phyloP scores from a whole-genome alignment of 2,329 filamentous ascomycete genomes.

The Aspergillus sp. region DNA sequence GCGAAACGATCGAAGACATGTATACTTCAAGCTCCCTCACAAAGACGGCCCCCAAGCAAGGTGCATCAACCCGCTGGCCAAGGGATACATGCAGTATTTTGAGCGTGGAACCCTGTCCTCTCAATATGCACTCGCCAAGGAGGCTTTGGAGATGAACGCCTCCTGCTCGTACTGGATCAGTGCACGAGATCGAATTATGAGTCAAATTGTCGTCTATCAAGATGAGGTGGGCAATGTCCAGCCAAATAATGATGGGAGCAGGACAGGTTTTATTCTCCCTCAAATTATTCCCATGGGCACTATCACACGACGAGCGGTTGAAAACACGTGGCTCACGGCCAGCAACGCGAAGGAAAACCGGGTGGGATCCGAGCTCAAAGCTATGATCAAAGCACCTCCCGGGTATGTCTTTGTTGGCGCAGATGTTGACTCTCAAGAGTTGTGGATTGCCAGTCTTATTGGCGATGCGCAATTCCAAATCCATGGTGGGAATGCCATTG shows the following conservation, averaged over 20 bases:
- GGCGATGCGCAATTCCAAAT: constrained; percentile 93
- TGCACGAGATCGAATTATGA: constrained; percentile 84
- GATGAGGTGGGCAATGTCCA: constrained; percentile 49
- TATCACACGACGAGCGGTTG: constrained; percentile 87
- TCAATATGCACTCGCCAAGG: constrained; percentile 84
- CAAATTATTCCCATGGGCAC: constrained; percentile 99
- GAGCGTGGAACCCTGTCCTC: constrained; percentile 85
- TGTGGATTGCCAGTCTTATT: constrained; percentile 96
- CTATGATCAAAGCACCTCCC: constrained; percentile 88
- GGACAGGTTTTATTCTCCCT: constrained; percentile 82
- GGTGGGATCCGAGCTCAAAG: constrained; percentile 93
- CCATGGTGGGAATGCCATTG: constrained; percentile 93
- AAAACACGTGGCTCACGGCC: constrained; percentile 97
- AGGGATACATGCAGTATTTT: constrained; percentile 86
- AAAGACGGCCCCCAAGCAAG: constrained; percentile 86
- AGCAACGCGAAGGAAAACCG: constrained; percentile 96
- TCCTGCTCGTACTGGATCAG: constrained; percentile 99
- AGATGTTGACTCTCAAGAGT: constrained; percentile 93
- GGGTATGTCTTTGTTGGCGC: constrained; percentile 95
- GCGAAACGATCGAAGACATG: constrained; percentile 61
- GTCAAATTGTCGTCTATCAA: constrained; percentile 92
- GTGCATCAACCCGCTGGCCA: constrained; percentile 84
- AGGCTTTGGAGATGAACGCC: constrained; percentile 96
- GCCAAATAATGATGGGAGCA: constrained; percentile 18
- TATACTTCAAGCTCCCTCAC: constrained; percentile 92